Base-by-base conservation (phyloP, 495 filamentous ascomycete genomes). In the Cercophora newfieldiana region DNA sequence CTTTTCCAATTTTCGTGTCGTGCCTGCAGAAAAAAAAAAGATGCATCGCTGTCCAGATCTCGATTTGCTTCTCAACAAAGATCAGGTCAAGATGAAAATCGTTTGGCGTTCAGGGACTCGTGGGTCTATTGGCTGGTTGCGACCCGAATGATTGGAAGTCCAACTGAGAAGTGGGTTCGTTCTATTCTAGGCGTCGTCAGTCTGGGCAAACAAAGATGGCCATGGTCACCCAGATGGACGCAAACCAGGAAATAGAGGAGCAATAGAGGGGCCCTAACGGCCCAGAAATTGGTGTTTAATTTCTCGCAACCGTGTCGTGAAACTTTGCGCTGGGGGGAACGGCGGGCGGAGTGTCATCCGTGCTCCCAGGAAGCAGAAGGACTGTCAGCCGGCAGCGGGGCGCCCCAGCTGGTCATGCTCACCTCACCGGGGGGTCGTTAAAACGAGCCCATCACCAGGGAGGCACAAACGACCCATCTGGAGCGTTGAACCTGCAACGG, bases 201-300 rank as follows among this genome's bases (percentile, higher is more conserved):
- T 16, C 37, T 44, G 37, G 37, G 10, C 37, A 14, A 49, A 55
- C 22, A 55, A 24, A 55, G 51, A 12, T 26, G 51, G 12, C 16
- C n/a, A 10, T 12, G 51, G 51, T 55, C 51, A 55, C 25, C 22
- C 18, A 55, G 22, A 3, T 5, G 22, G 51, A 22, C 22, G 55
- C 28, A 54, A 63, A 53, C 61, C 25, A 33, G 61, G 48, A 63
- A 55, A 54, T 31, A 29, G 50, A n/a, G 19, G 48, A 53, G 50
- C n/a, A 8, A 53, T 8, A 44, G 50, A 53, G 49, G 28, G 25
- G 48, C 61, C 25, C 2, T 19, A 28, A 63, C 61, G 61, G 61
- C 61, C 55, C 28, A 31, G 33, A 64, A 57, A 57, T 64, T 56
- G 61, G 50, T 18, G n/a, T 64, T 57, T 63, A 64, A 64, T 64